phyloP scores from a whole-genome alignment of 371 early-diverging fungal genomes.

The Mortierella sp. region DNA sequence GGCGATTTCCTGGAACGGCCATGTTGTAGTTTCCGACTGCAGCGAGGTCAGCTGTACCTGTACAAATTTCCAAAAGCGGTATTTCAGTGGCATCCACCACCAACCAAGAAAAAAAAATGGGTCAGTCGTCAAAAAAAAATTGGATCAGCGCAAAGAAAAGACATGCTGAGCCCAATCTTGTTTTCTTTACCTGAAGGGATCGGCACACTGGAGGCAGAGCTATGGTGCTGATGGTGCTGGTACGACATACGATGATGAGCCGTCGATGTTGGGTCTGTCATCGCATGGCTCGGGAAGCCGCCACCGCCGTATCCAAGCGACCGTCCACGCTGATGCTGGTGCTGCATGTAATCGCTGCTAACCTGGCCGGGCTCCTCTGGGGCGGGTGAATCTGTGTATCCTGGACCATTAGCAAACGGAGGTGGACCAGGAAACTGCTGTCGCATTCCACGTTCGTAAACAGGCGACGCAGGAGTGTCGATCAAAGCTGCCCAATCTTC shows the following conservation, averaged over 20 bases:
- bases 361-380: constrained; percentile 26
- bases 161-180: background rate
- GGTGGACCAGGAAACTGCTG: constrained; percentile 10
- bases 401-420: constrained; percentile 15
- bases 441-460: background rate
- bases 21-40: constrained; percentile 10
- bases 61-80: constrained; percentile 20
- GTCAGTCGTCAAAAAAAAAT: background rate
- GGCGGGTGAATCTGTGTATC: constrained; percentile 41
- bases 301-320: constrained; percentile 8
- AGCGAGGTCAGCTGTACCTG: constrained; percentile 28
- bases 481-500: constrained; percentile 51
- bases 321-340: constrained; percentile 28
- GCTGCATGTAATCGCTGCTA: constrained; percentile 43
- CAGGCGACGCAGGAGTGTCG: constrained; percentile 37
- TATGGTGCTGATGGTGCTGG: constrained; percentile 39
- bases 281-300: constrained; percentile 13
- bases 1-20: constrained; percentile 15
- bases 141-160: background rate
- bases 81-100: background rate
- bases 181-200: constrained; percentile 19
- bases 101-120: background rate
- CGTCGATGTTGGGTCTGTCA: constrained; percentile 24
- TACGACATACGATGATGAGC: constrained; percentile 9
- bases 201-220: constrained; percentile 35